phyloP scores from a whole-genome alignment of 2,329 filamentous ascomycete genomes.

The Arthrinium puccinioides region DNA sequence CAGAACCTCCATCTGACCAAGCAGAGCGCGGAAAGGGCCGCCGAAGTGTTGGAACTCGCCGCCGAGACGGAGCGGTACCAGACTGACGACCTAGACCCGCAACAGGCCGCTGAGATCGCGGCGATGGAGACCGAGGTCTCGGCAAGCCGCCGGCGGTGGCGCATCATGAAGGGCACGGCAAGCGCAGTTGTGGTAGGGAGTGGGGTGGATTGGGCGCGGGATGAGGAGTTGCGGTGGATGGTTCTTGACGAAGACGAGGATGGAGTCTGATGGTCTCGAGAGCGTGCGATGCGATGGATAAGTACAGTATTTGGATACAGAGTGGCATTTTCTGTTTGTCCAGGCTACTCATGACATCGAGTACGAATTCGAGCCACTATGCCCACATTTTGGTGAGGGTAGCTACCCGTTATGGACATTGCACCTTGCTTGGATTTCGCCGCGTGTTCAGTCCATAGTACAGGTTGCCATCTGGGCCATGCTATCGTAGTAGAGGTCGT shows the following conservation, averaged over 20 bases:
- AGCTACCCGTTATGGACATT: too few species aligned
- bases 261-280: constrained; percentile 4
- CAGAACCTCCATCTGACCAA: constrained; percentile 48
- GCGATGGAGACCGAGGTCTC: constrained; percentile 52
- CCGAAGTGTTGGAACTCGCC: constrained; percentile 55
- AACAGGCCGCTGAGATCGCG: constrained; percentile 47
- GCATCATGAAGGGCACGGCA: constrained; percentile 70
- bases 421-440: too few species aligned
- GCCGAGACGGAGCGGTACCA: constrained; percentile 46
- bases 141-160: constrained; percentile 59
- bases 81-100: constrained; percentile 42
- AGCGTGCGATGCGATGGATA: too few species aligned
- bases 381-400: too few species aligned
- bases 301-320: too few species aligned
- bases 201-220: constrained; percentile 72
- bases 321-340: too few species aligned
- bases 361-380: too few species aligned
- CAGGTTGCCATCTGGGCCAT: too few species aligned
- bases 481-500: too few species aligned
- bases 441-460: too few species aligned
- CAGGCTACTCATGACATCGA: too few species aligned
- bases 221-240: constrained; percentile 59
- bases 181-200: constrained; percentile 74
- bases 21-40: constrained; percentile 56
- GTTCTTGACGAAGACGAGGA: constrained; percentile 53